Percentiles rank a stretch among this genome's conserved stretches.
Conservation (phyloP, 1,139 yeast species). For the Kodamaea plutei region DNA sequence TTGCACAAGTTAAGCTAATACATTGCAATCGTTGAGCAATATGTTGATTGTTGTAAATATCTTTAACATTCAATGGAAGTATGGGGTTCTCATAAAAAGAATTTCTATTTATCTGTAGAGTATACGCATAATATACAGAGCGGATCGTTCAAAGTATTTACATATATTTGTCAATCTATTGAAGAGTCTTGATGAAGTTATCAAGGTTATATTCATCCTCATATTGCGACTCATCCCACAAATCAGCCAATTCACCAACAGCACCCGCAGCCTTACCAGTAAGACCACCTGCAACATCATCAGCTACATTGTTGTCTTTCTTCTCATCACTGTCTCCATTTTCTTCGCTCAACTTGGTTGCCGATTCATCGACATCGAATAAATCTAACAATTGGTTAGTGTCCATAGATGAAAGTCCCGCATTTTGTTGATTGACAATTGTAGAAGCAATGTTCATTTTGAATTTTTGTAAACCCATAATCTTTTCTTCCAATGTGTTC, state of each 20-base stretch:
- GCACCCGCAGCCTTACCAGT: constrained; percentile 65
- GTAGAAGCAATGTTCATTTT: constrained; percentile 97
- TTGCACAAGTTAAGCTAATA: too few relatives aligned
- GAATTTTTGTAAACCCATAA: constrained; percentile 97
- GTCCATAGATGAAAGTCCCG: constrained; percentile 94
- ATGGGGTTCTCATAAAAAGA: too few relatives aligned
- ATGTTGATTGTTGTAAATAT: too few relatives aligned
- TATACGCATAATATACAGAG: too few relatives aligned
- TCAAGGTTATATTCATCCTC: constrained; percentile 96
- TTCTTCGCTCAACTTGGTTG: constrained; percentile 27
- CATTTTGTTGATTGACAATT: constrained; percentile 92
- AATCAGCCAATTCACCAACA: constrained; percentile 84
- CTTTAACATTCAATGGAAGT: too few relatives aligned
- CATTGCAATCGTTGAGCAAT: too few relatives aligned
- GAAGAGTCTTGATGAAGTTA: constrained; percentile 78
- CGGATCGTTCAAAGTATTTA: too few relatives aligned
- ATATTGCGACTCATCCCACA: constrained; percentile 95
- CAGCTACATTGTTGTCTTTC: constrained; percentile 36
- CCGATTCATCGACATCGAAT: constrained; percentile 69
- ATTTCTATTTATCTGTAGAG: too few relatives aligned
- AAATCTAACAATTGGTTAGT: constrained; percentile 90
- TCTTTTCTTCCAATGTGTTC: constrained; percentile 91
- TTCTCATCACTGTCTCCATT: constrained; percentile 29
- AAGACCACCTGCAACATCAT: constrained; percentile 60
- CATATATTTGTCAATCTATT: constrained; percentile 17